Conservation (phyloP, 495 filamentous ascomycete genomes). For the Lasiosphaeris hirsuta region DNA sequence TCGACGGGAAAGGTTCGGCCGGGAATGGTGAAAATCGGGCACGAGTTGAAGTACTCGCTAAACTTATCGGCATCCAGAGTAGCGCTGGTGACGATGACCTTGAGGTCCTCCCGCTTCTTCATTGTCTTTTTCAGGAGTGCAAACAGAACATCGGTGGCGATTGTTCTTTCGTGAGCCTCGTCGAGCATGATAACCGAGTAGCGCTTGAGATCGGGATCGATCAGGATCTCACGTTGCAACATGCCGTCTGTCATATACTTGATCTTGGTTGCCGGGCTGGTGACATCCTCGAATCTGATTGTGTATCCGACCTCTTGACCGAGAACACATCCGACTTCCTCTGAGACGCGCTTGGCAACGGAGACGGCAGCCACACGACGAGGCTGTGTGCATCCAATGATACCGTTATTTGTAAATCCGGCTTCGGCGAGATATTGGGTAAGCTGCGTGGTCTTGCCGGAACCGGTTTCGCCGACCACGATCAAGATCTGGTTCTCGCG, state of each 20-base stretch:
- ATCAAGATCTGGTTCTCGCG: slow-evolving; percentile 85
- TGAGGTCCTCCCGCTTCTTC: slow-evolving; percentile 79
- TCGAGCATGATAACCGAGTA: slow-evolving; percentile 99
- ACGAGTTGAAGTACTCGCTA: slow-evolving; percentile 88
- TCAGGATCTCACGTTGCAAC: slow-evolving; percentile 88
- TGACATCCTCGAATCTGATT: slow-evolving; percentile 95
- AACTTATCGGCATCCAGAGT: slow-evolving; percentile 98
- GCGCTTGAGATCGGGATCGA: slow-evolving; percentile 80
- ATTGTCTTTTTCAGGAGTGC: slow-evolving; percentile 92
- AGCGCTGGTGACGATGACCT: slow-evolving; percentile 92
- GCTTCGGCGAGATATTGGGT: slow-evolving; percentile 94
- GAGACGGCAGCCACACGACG: slow-evolving; percentile 97
- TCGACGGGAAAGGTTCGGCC: slow-evolving; percentile 94
- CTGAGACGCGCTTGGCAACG: slow-evolving; percentile 92
- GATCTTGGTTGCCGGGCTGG: slow-evolving; percentile 84
- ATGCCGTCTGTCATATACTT: slow-evolving; percentile 99
- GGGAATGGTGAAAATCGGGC: slow-evolving; percentile 94
- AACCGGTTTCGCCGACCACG: slow-evolving; percentile 96
- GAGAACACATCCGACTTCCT: slow-evolving; percentile 89
- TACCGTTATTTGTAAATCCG: slow-evolving; percentile 82
- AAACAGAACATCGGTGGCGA: slow-evolving; percentile 93
- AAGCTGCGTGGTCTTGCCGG: slow-evolving; percentile 94
- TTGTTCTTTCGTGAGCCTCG: slow-evolving; percentile 96
- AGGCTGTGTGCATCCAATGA: slow-evolving; percentile 96
- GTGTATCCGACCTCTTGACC: slow-evolving; percentile 96